phyloP scores from a whole-genome alignment of 169 alveolate species.

The Plasmodium sp. region DNA sequence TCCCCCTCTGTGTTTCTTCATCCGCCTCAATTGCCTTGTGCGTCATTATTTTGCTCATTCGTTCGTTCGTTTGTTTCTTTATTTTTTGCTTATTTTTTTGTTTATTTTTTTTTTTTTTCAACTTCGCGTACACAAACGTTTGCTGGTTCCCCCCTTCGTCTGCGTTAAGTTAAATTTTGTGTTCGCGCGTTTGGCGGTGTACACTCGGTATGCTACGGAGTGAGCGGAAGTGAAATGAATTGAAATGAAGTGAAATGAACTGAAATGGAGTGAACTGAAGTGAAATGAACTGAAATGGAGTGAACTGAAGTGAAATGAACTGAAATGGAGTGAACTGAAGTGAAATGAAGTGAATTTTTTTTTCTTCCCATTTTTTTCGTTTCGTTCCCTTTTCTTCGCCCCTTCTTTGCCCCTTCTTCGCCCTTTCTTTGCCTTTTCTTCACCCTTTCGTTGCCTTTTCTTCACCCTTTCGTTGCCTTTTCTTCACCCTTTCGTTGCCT shows the following conservation, averaged over 20 bases:
- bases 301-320: background rate
- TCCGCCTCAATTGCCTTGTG: background rate
- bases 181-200: background rate
- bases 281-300: background rate
- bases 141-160: background rate
- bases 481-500: background rate
- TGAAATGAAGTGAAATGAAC: background rate
- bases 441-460: background rate
- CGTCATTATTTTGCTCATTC: background rate
- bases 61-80: background rate
- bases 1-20: background rate
- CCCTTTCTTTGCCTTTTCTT: background rate
- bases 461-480: no score
- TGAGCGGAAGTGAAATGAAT: background rate
- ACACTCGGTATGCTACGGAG: background rate
- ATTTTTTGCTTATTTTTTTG: background rate
- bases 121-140: background rate
- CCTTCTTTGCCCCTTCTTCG: background rate
- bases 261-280: background rate
- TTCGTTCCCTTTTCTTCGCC: background rate
- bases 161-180: background rate
- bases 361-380: background rate
- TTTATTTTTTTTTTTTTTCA: background rate
- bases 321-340: background rate
- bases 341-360: background rate